phyloP scores from a whole-genome alignment of 208 protist species.

The Trypanosomatidae sp. region DNA sequence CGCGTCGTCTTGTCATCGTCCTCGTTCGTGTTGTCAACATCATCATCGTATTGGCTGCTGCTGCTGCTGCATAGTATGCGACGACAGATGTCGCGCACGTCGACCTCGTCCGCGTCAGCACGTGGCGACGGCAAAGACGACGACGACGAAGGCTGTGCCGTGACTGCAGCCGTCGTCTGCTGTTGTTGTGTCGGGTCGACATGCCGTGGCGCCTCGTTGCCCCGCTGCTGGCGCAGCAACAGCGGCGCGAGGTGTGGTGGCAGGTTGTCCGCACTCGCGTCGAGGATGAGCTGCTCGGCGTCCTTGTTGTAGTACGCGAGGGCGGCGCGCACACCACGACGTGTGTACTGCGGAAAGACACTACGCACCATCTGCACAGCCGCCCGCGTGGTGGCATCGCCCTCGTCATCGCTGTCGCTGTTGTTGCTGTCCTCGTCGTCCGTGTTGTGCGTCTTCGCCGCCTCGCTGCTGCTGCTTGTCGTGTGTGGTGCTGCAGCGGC shows the following conservation, averaged over 20 bases:
- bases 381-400: not conserved
- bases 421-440: too few relatives aligned
- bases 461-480: not conserved
- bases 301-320: slow-evolving; percentile 78
- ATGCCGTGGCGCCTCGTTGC: not conserved
- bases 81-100: too few relatives aligned
- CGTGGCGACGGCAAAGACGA: too few relatives aligned
- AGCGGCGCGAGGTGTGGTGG: slow-evolving; percentile 37
- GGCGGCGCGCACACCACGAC: slow-evolving; percentile 30
- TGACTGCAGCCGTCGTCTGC: too few relatives aligned
- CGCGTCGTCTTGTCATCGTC: slow-evolving; percentile 23
- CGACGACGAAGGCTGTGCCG: too few relatives aligned
- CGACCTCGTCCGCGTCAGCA: too few relatives aligned
- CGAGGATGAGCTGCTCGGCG: slow-evolving; percentile 81
- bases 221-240: not conserved
- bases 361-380: slow-evolving; percentile 55
- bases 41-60: too few relatives aligned
- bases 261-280: slow-evolving; percentile 76
- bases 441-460: not conserved
- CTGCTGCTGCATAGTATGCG: too few relatives aligned
- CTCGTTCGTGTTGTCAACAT: not conserved
- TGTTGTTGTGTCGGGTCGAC: slow-evolving; percentile 1
- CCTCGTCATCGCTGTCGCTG: not conserved
- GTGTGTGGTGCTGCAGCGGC: not conserved
- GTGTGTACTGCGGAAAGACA: slow-evolving; percentile 65